Evolutionary conservation across 306 rosid species (phyloP).

Genomic region (Gillenia trifoliata): DNA sequence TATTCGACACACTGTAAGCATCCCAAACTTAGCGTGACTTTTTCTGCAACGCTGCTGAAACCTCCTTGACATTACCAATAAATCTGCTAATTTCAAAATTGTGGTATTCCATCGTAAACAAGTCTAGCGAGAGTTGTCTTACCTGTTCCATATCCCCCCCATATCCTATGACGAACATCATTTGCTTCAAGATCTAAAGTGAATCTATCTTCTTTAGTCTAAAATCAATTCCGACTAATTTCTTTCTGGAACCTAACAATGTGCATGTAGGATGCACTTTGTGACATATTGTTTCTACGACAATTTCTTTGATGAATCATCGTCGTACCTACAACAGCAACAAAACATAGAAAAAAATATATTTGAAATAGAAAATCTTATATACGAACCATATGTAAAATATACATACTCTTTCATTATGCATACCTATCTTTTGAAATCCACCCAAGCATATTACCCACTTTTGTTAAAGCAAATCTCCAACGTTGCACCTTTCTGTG

Average conservation of each 20-base stretch:
- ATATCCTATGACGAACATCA: background rate
- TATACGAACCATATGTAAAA: too few species aligned
- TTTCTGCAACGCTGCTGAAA: too few species aligned
- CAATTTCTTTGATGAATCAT: background rate
- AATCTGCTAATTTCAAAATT: background rate
- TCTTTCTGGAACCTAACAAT: background rate
- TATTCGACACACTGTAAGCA: too few species aligned
- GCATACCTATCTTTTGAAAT: background rate
- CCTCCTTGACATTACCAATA: background rate
- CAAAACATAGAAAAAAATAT: too few species aligned
- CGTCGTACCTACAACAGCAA: background rate
- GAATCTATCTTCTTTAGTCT: background rate
- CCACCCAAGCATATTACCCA: constrained; percentile 16
- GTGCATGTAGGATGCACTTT: background rate
- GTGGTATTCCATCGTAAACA: background rate
- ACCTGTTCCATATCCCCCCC: background rate
- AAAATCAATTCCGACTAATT: background rate
- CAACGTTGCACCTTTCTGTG: background rate
- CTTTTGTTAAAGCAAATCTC: background rate
- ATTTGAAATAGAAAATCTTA: too few species aligned
- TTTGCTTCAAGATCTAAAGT: background rate
- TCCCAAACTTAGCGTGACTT: too few species aligned
- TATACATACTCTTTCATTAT: too few species aligned
- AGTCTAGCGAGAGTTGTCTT: background rate
- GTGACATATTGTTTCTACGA: background rate